These are phyloP conservation scores for Coniochaeta sp. DNA, from an alignment of 2,329 filamentous ascomycete genomes.

Conservation along the genomic window DNA sequence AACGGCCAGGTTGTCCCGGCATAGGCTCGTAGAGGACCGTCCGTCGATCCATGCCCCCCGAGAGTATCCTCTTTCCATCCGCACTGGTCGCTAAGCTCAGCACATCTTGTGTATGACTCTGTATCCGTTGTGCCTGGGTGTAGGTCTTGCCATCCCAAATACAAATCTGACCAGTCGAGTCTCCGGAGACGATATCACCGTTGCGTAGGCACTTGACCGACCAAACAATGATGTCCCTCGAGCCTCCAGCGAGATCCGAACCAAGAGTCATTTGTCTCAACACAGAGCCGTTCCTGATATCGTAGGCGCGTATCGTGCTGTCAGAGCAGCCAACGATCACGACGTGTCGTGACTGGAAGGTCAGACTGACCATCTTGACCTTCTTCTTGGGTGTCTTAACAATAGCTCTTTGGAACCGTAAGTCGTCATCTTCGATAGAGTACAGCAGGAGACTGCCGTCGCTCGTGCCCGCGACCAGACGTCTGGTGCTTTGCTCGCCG, in stretches of 20 bases:
- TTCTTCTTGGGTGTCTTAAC: conserved; percentile 73
- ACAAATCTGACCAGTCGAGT: conserved; percentile 87
- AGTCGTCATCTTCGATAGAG: conserved; percentile 74
- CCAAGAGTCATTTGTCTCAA: conserved; percentile 81
- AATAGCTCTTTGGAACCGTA: conserved; percentile 72
- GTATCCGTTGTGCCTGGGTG: conserved; percentile 76
- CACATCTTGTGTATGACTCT: conserved; percentile 83
- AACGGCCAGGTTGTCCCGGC: conserved; percentile 53
- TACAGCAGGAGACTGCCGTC: conserved; percentile 86
- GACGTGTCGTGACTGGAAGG: conserved; percentile 76
- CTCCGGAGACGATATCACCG: conserved; percentile 87
- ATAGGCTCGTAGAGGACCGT: conserved; percentile 75
- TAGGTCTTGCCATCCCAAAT: conserved; percentile 94
- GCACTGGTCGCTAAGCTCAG: conserved; percentile 76
- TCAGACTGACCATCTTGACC: conserved; percentile 81
- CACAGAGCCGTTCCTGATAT: conserved; percentile 69
- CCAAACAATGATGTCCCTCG: conserved; percentile 87
- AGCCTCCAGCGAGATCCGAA: conserved; percentile 65
- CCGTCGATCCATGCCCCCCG: conserved; percentile 83
- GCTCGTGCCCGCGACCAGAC: conserved; percentile 79
- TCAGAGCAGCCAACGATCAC: conserved; percentile 93
- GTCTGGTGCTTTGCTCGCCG: conserved; percentile 27
- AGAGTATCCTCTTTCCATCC: conserved; percentile 76
- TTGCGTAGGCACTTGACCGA: conserved; percentile 80
- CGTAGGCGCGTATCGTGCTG: conserved; percentile 86